Evolutionary conservation across 306 rosid genomes (phyloP), one percentile per base, ranked within the genome.

Genomic region (Senna siamea): DNA sequence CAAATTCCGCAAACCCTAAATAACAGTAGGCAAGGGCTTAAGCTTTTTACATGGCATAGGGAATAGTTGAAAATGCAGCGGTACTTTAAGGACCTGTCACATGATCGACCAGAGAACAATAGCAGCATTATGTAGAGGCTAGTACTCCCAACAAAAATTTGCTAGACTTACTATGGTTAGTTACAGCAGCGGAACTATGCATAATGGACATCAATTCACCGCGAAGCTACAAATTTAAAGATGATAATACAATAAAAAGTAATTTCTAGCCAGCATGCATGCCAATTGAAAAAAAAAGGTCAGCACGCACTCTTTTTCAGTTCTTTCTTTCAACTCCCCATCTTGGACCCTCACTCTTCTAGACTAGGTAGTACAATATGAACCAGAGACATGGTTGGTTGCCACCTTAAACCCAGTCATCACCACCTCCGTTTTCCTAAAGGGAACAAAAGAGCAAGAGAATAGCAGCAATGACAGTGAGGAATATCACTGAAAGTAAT

Each of bases 201-300:
- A 55, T 70, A 38, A 23, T 67, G 70, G 64, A 35, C 34, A 63
- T 52, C 32, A 71, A 75, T 40, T 65, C 72, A 34, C 26, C 78
- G 73, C 8, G 58, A 34, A 5, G 72, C 66, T 23, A 61, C 38
- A 57, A 13, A 43, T 41, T 37, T 19, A 17, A 28, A 48, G 64
- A 17, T 44, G 59, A 74, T 5, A 68, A 48, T 23, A 66, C 73
- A 72, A 69, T 43, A 50, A 53, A 41, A 19, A 66, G 18, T 61
- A 66, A 17, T 56, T 40, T 71, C 73, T 65, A 30, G 57, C 62
- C 15, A 62, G 48, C 65, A 80, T 75, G 98, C 91, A 81, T 84
- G 95, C 92, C 81, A 76, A 23, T 51, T n/a, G 48, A 80, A 86
- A 80, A 92, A 83, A 89, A 88, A 84, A 68, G 81, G 93, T 69